Evolutionary conservation across 1,284 basidiomycete genomes (phyloP).

Genomic region (Neotropicomus parvogracilis): DNA sequence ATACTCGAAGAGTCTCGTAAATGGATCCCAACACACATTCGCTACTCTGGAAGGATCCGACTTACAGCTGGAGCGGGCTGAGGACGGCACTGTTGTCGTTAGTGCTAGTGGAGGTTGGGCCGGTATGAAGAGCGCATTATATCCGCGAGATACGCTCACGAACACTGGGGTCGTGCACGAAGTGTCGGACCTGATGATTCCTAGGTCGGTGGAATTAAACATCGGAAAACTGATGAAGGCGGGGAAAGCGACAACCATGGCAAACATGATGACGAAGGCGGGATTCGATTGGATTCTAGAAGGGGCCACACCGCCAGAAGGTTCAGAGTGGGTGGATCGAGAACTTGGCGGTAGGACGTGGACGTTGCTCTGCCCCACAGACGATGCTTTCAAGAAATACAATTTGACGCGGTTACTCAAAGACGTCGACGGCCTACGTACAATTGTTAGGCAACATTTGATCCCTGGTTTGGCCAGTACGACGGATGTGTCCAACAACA

Average conservation of each 20-base stretch:
- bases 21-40: constrained; percentile 66
- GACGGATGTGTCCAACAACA: constrained; percentile 50
- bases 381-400: constrained; percentile 87
- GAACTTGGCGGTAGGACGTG: constrained; percentile 54
- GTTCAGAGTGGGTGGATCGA: constrained; percentile 54
- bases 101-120: constrained; percentile 74
- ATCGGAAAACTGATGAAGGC: constrained; percentile 88
- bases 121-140: constrained; percentile 57
- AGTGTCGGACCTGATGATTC: constrained; percentile 84
- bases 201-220: constrained; percentile 82
- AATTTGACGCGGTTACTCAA: constrained; percentile 80
- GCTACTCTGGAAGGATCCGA: constrained; percentile 73
- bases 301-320: constrained; percentile 71
- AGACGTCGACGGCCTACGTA: constrained; percentile 55
- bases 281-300: constrained; percentile 90
- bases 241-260: constrained; percentile 85
- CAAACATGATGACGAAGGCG: constrained; percentile 75
- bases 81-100: constrained; percentile 50
- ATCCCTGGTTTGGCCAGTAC: constrained; percentile 47
- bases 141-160: constrained; percentile 68
- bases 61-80: constrained; percentile 52
- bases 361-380: constrained; percentile 88
- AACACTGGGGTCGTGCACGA: constrained; percentile 91
- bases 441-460: constrained; percentile 86
- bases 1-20: constrained; percentile 63